Evolutionary conservation across 208 protist genomes (phyloP).

Genomic region (Leptomonas pyrrhocoris): DNA sequence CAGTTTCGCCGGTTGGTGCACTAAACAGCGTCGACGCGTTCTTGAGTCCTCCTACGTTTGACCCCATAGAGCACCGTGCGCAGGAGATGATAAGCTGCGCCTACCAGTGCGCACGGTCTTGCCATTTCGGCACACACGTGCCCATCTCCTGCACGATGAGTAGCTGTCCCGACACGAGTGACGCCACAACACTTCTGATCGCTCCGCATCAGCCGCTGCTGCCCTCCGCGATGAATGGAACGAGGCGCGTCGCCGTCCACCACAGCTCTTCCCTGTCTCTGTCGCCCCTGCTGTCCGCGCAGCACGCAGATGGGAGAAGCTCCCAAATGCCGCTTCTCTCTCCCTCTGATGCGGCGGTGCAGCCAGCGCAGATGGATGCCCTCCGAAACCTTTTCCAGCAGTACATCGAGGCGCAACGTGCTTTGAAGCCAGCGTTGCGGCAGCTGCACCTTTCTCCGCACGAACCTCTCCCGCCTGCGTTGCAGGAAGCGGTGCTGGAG

Average conservation of each 20-base stretch:
- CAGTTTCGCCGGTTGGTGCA: neutral
- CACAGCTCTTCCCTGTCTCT: neutral
- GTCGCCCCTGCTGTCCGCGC: neutral
- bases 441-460: slow-evolving; percentile 1
- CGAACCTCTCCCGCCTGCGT: slow-evolving; percentile 2
- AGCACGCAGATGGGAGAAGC: too few relatives aligned
- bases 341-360: neutral
- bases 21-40: neutral
- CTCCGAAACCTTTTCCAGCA: slow-evolving; percentile 17
- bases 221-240: neutral
- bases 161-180: neutral
- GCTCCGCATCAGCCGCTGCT: neutral
- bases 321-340: too few relatives aligned
- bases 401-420: slow-evolving; percentile 27
- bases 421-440: slow-evolving; percentile 5
- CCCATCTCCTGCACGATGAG: neutral
- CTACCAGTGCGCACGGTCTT: neutral
- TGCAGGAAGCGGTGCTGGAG: slow-evolving; percentile 27
- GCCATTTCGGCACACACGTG: neutral
- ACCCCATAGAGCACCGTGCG: neutral
- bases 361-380: neutral
- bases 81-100: neutral
- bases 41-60: slow-evolving; percentile 1
- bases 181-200: neutral
- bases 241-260: neutral